A percentile compares a stretch with the other conserved stretches of the same genome.
Evolutionary conservation across 257 asterid genomes (phyloP).

Genomic region (Solanum sitiens): DNA sequence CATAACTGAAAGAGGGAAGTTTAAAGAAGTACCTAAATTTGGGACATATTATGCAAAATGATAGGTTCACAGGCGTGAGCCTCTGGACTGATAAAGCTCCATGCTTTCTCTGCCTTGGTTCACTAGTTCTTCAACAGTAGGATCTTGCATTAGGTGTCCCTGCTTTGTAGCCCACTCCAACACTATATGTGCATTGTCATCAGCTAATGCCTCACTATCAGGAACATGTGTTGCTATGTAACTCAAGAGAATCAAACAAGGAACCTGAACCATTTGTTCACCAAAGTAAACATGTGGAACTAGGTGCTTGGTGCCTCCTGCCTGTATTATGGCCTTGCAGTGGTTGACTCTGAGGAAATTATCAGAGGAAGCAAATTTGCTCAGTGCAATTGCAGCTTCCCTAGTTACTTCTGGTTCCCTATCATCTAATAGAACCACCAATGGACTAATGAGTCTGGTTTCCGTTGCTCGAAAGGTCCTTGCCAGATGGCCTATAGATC

Average conservation of each 20-base stretch:
- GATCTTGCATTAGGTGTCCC: constrained; percentile 5
- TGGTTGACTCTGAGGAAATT: constrained; percentile 1
- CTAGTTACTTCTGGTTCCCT: constrained; percentile 5
- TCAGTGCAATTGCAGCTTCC: constrained; percentile 3
- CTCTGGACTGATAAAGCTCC: constrained; percentile 13
- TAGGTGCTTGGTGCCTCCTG: constrained; percentile 3
- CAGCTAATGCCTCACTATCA: constrained; percentile 3
- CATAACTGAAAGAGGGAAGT: background rate
- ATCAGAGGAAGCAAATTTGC: background rate
- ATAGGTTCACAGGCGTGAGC: constrained; percentile 3
- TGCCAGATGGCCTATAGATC: constrained; percentile 5
- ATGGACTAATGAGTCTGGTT: constrained; percentile 2
- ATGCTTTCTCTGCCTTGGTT: constrained; percentile 3
- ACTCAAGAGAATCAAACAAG: constrained; percentile 1
- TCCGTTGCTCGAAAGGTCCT: constrained; percentile 16
- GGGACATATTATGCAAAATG: background rate
- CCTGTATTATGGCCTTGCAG: constrained; percentile 7
- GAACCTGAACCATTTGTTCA: constrained; percentile 5
- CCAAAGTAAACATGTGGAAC: constrained; percentile 2
- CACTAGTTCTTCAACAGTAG: background rate
- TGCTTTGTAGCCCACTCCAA: constrained; percentile 9
- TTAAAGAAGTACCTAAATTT: background rate
- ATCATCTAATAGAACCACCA: constrained; percentile 1
- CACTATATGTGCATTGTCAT: background rate
- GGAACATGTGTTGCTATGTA: constrained; percentile 3